Percentiles rank a stretch among this genome's conserved stretches.
These are phyloP conservation scores for Nicotiana tomentosiformis DNA, from an alignment of 257 asterid genomes.

Conservation along the genomic window DNA sequence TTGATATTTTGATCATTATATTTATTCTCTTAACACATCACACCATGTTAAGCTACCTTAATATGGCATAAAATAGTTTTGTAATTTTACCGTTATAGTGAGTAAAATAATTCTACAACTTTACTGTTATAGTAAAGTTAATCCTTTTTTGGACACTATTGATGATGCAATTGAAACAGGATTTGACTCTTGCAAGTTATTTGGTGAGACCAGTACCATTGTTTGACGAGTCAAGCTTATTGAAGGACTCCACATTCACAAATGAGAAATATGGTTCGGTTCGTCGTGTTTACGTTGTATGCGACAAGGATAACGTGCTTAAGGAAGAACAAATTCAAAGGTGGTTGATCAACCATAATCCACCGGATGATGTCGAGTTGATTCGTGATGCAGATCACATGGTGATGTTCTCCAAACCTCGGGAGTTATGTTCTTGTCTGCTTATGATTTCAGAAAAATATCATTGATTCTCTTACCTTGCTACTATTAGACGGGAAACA, in stretches of 20 bases:
- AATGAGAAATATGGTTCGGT: constrained; percentile 33
- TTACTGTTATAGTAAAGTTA: too few species aligned
- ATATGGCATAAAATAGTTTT: too few species aligned
- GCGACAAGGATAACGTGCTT: constrained; percentile 20
- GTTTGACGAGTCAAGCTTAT: not conserved
- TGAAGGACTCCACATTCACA: not conserved
- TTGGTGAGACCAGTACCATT: constrained; percentile 27
- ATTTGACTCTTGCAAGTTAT: constrained; percentile 30
- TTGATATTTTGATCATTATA: too few species aligned
- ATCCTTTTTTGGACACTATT: too few species aligned
- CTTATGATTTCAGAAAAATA: constrained; percentile 10
- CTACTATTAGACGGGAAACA: not conserved
- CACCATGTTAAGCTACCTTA: too few species aligned
- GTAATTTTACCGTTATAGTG: too few species aligned
- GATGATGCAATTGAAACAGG: constrained; percentile 13
- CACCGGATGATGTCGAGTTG: constrained; percentile 25
- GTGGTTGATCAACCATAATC: constrained; percentile 36
- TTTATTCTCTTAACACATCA: too few species aligned
- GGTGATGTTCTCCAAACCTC: constrained; percentile 37
- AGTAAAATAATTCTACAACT: too few species aligned
- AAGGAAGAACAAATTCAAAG: constrained; percentile 13
- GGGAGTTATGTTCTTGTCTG: constrained; percentile 25
- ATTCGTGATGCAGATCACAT: constrained; percentile 38
- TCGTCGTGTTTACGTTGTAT: constrained; percentile 28
- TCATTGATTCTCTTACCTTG: not conserved